These are phyloP conservation scores for Silene vulgaris DNA, from an alignment of 179 eudicot species.

Conservation along the genomic window DNA sequence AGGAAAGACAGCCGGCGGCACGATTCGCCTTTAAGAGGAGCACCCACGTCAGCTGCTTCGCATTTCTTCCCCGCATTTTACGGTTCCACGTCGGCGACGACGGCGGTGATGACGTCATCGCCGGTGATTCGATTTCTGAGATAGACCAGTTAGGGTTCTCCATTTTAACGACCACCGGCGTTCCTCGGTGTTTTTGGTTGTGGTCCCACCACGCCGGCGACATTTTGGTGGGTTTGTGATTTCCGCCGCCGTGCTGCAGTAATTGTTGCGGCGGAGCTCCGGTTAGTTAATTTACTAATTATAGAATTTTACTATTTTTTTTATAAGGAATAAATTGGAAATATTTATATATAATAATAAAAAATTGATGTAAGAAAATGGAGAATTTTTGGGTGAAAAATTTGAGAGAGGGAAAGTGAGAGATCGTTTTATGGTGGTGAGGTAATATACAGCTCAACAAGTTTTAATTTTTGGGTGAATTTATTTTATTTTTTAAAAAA, in stretches of 20 bases:
- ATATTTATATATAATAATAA: no score
- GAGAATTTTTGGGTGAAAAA: not conserved
- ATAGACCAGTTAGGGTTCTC: slow-evolving; percentile 94
- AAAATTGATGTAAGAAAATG: no score
- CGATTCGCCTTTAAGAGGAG: slow-evolving; percentile 82
- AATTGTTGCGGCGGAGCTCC: not conserved
- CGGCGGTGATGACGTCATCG: slow-evolving; percentile 23
- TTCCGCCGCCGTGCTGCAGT: not conserved
- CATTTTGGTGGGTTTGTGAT: slow-evolving; percentile 27
- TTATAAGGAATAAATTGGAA: no score
- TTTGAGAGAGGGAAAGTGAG: slow-evolving; percentile 17
- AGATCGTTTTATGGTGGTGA: slow-evolving; percentile 19
- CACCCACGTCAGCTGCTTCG: slow-evolving; percentile 92
- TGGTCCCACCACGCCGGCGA: slow-evolving; percentile 51
- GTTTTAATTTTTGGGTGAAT: slow-evolving; percentile 22
- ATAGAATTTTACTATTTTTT: not conserved
- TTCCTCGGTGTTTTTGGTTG: slow-evolving; percentile 45
- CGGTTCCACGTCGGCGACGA: slow-evolving; percentile 11
- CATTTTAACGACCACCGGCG: slow-evolving; percentile 90
- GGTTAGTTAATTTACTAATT: not conserved
- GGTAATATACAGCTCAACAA: slow-evolving; percentile 64
- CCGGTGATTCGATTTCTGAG: slow-evolving; percentile 57
- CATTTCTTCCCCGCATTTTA: slow-evolving; percentile 56
- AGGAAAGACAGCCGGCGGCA: slow-evolving; percentile 81
- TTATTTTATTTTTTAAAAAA: not conserved